phyloP scores from a whole-genome alignment of 495 filamentous ascomycete species.

The Aspergillus panamensis region DNA sequence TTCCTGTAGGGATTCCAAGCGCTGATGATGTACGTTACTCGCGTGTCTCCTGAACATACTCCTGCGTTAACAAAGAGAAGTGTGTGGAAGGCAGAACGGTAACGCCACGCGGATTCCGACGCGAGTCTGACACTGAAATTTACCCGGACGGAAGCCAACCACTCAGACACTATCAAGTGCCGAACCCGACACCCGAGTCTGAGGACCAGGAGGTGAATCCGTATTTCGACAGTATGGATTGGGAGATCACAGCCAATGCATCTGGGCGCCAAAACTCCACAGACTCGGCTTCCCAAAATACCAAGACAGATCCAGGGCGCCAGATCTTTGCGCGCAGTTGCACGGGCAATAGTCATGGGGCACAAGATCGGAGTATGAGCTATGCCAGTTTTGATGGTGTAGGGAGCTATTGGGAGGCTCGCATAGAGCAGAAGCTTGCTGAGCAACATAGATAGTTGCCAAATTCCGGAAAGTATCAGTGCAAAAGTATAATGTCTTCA shows the following conservation, averaged over 20 bases:
- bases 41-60: background rate
- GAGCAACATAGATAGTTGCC: slow-evolving; percentile 1
- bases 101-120: background rate
- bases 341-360: too few species aligned
- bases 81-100: background rate
- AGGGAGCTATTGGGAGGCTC: slow-evolving; percentile 38
- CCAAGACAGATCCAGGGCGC: too few species aligned
- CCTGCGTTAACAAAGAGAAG: background rate
- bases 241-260: slow-evolving; percentile 18
- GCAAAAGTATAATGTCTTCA: background rate
- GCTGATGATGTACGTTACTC: background rate
- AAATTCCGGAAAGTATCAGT: background rate
- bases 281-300: too few species aligned
- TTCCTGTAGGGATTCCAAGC: background rate
- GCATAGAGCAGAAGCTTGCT: slow-evolving; percentile 25
- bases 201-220: slow-evolving; percentile 37
- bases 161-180: background rate
- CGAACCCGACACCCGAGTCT: slow-evolving; percentile 48
- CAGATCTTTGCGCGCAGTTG: too few species aligned
- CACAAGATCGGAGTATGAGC: slow-evolving; percentile 42
- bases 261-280: too few species aligned
- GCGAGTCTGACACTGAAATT: background rate
- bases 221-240: slow-evolving; percentile 46
- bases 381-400: slow-evolving; percentile 54
- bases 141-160: background rate